Evolutionary conservation across 2,329 filamentous ascomycete species (phyloP).

Genomic region (Scleromitrula shiraiana): DNA sequence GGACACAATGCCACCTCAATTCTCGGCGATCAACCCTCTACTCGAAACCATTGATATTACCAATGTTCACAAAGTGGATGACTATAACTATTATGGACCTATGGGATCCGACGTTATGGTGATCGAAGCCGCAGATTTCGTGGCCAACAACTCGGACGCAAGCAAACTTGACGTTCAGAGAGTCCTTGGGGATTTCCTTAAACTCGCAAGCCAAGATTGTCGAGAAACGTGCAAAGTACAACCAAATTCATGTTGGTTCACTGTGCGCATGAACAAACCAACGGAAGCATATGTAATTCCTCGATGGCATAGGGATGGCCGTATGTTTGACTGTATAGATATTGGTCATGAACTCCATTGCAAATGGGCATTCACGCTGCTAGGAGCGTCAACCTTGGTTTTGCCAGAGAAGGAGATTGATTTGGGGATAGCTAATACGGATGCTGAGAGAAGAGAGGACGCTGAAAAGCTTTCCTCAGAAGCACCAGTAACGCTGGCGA

Average conservation of each 20-base stretch:
- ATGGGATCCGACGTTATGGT: neutral
- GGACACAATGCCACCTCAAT: neutral
- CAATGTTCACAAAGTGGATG: neutral
- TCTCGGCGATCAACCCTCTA: neutral
- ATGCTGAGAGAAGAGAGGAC: neutral
- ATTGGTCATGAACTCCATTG: neutral
- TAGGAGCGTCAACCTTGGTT: constrained; percentile 4
- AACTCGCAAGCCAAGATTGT: neutral
- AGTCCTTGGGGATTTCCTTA: neutral
- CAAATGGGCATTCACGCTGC: neutral
- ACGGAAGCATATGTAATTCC: neutral
- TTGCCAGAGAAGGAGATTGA: constrained; percentile 1
- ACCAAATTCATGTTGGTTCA: constrained; percentile 1
- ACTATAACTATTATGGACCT: neutral
- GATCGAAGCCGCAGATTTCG: constrained; percentile 2
- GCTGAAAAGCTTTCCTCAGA: neutral
- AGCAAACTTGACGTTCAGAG: neutral
- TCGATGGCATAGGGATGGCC: constrained; percentile 7
- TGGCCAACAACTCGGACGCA: neutral
- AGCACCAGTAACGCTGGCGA: neutral
- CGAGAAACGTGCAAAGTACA: neutral
- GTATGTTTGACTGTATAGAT: constrained; percentile 1
- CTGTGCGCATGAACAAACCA: neutral
- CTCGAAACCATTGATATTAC: neutral
- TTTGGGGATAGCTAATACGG: neutral